Evolutionary conservation across 75 land plant species (phyloP).

Genomic region (Azolla pinnata): DNA sequence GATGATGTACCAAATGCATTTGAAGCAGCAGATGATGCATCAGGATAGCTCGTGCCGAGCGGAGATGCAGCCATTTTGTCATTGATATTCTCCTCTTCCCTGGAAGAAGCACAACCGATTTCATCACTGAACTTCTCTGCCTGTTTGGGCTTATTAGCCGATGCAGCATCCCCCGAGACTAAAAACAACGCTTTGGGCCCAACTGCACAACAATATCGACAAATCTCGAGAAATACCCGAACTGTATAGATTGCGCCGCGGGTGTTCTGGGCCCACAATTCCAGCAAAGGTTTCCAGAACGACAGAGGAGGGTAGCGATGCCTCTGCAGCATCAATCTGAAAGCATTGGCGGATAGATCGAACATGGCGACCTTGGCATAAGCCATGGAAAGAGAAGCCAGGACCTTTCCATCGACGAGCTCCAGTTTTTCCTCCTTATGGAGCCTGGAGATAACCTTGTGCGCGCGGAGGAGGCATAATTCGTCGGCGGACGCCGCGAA

Average conservation of each 20-base stretch:
- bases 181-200: too few species aligned
- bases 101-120: neutral
- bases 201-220: neutral
- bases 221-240: neutral
- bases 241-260: neutral
- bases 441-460: constrained; percentile 2
- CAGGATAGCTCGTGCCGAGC: too few species aligned
- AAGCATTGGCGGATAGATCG: neutral
- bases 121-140: too few species aligned
- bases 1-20: too few species aligned
- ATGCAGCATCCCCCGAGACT: too few species aligned
- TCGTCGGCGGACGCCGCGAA: neutral
- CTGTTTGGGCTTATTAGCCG: too few species aligned
- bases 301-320: constrained; percentile 3
- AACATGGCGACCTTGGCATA: constrained; percentile 2
- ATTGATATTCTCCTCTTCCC: neutral
- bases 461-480: neutral
- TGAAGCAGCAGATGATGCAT: too few species aligned
- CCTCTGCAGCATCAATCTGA: constrained; percentile 6
- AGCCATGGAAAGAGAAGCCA: neutral
- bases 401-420: neutral
- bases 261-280: neutral
- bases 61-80: too few species aligned
- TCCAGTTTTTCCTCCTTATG: neutral
- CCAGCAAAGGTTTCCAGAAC: neutral